Evolutionary conservation across 441 rosid species (phyloP).

Genomic region (Pelargonium citronellum): DNA sequence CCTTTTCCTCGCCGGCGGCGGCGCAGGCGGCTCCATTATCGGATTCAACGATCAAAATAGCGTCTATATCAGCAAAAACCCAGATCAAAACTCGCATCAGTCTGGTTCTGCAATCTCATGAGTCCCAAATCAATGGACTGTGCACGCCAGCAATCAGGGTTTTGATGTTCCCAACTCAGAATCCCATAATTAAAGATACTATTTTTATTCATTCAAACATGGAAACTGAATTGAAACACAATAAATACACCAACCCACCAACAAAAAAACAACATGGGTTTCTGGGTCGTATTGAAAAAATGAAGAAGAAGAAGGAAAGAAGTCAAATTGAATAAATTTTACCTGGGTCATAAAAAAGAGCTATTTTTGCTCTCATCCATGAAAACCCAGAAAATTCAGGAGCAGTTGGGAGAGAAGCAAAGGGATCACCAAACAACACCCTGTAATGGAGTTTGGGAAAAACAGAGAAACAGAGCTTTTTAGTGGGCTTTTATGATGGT

Average conservation of each 20-base stretch:
- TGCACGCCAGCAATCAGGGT: not conserved
- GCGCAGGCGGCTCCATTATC: constrained; percentile 16
- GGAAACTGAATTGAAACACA: not conserved
- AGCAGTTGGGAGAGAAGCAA: not conserved
- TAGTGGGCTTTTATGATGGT: not conserved
- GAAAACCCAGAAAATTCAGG: constrained; percentile 21
- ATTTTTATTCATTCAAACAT: not conserved
- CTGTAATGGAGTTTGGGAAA: not conserved
- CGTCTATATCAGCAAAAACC: constrained; percentile 27
- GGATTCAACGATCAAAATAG: constrained; percentile 17
- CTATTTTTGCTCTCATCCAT: constrained; percentile 27
- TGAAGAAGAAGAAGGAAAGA: not conserved
- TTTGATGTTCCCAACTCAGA: not conserved
- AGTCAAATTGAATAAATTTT: constrained; percentile 6
- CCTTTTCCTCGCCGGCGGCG: constrained; percentile 41
- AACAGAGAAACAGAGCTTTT: not conserved
- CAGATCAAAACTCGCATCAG: constrained; percentile 32
- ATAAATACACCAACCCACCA: not conserved
- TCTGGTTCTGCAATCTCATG: constrained; percentile 18
- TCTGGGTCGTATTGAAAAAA: not conserved
- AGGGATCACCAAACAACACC: constrained; percentile 7
- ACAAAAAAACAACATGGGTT: constrained; percentile 6
- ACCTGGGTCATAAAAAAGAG: constrained; percentile 35
- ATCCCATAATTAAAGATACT: not conserved
- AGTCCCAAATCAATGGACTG: constrained; percentile 26